Conservation (phyloP, 2,329 filamentous ascomycete genomes). For the Peltaster fructicola region DNA sequence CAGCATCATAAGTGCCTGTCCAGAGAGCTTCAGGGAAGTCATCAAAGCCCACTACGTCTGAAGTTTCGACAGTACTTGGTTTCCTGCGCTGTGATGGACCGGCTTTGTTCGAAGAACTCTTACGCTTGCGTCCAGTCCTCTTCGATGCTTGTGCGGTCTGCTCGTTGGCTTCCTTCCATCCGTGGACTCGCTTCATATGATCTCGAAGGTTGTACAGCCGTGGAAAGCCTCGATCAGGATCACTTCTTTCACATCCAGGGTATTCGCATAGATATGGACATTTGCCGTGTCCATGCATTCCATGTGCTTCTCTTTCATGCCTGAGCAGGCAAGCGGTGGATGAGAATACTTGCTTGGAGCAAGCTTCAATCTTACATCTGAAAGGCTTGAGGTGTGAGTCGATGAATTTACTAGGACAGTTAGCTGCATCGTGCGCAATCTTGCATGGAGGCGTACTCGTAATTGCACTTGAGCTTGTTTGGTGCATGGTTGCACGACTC, state of each 20-base stretch:
- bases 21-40: too few relatives aligned
- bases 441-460: constrained; percentile 53
- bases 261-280: constrained; percentile 84
- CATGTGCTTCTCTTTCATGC: constrained; percentile 89
- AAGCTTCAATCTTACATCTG: constrained; percentile 72
- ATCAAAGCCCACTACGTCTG: too few relatives aligned
- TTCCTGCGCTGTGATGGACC: too few relatives aligned
- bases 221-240: constrained; percentile 74
- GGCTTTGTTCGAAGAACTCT: too few relatives aligned
- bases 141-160: too few relatives aligned
- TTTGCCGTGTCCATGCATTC: constrained; percentile 84
- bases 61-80: too few relatives aligned
- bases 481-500: constrained; percentile 73
- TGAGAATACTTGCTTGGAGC: constrained; percentile 76
- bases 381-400: constrained; percentile 96
- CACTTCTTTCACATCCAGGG: constrained; percentile 68
- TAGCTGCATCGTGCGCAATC: too few relatives aligned
- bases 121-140: too few relatives aligned
- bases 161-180: constrained; percentile 26
- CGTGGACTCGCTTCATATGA: constrained; percentile 91
- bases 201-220: constrained; percentile 91
- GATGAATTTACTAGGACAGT: constrained; percentile 63
- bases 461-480: constrained; percentile 97
- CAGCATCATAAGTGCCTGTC: too few relatives aligned
- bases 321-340: constrained; percentile 88